Evolutionary conservation across 371 early-diverging fungal species (phyloP), one percentile per base, ranked within the genome.

Genomic region (Rhizopus delemar): DNA sequence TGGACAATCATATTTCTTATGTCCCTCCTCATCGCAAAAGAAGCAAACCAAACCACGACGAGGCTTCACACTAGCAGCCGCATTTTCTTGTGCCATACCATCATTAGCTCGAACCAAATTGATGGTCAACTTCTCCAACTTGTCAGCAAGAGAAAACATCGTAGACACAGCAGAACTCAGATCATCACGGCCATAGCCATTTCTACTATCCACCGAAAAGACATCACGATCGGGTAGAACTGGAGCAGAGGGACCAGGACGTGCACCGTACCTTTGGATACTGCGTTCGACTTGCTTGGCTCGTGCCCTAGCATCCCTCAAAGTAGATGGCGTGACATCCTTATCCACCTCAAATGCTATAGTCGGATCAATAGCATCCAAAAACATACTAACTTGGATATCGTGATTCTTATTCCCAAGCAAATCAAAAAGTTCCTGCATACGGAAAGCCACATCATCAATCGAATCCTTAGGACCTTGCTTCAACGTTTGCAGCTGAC

Each of bases 291-390:
- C 36, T 41, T 41, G 29, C 4, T 50, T 41, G 2, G 61, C 61
- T 11, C 33, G 46, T 3, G 12, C 22, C 35, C 41, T 55, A 2
- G 56, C 62, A 2, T 4, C 43, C 28, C 28, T n/a, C 31, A 56
- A 56, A 0, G 51, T 32, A 22, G 1, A 1, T 3, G 55, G 56
- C 4, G 29, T 34, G 15, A 28, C 36, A 1, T 60, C 51, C 4
- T 55, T 55, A 38, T 58, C 63, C 22, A 63, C 32, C 45, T 63
- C 58, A 22, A n/a, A 54, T 5, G 51, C 59, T n/a, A 63, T 54
- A 1, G 28, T n/a, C 0, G 48, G 34, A 4, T 39, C 12, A 33
- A 64, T 58, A 9, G 64, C 58, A 9, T 45, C 22, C 9, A 64
- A 22, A 28, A 64, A 64, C 38, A 53, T 55, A 22, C 63, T 28